A percentile compares a stretch with the other conserved stretches of the same genome.
phyloP scores from a whole-genome alignment of 108 stramenopile species.

The Nannochloropsis granulata region DNA sequence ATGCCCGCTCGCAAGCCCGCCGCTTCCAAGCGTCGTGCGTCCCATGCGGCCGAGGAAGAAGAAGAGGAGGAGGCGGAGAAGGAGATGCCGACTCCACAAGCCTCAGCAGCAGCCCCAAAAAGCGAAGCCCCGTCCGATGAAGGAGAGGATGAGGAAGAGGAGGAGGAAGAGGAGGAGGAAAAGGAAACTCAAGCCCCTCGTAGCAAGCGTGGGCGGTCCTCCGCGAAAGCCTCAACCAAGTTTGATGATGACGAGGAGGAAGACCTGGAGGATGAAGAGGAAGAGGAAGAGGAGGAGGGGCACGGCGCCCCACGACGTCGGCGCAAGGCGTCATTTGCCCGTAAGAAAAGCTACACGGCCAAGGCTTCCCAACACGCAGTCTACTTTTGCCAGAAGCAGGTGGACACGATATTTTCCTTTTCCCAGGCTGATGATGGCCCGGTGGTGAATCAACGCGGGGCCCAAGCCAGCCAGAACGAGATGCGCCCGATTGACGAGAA shows the following conservation, averaged over 20 bases:
- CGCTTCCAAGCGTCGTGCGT: not conserved
- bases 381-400: not conserved
- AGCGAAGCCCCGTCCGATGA: not conserved
- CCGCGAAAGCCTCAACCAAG: not conserved
- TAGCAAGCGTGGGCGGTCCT: not conserved
- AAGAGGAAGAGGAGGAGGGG: not conserved
- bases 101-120: not conserved
- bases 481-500: not conserved
- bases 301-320: not conserved
- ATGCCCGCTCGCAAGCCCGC: not conserved
- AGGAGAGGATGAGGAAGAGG: not conserved
- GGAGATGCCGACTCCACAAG: no score
- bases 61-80: not conserved
- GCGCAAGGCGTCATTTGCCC: not conserved
- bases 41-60: not conserved
- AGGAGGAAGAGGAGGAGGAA: not conserved
- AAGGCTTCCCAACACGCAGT: not conserved
- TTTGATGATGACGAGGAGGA: not conserved
- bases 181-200: not conserved
- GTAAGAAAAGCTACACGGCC: not conserved
- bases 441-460: not conserved
- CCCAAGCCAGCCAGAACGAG: not conserved
- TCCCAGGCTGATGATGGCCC: not conserved
- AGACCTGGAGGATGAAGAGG: not conserved
- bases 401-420: not conserved